Evolutionary conservation across 2,329 filamentous ascomycete genomes (phyloP).

Genomic region (Aspergillus clavatus): DNA sequence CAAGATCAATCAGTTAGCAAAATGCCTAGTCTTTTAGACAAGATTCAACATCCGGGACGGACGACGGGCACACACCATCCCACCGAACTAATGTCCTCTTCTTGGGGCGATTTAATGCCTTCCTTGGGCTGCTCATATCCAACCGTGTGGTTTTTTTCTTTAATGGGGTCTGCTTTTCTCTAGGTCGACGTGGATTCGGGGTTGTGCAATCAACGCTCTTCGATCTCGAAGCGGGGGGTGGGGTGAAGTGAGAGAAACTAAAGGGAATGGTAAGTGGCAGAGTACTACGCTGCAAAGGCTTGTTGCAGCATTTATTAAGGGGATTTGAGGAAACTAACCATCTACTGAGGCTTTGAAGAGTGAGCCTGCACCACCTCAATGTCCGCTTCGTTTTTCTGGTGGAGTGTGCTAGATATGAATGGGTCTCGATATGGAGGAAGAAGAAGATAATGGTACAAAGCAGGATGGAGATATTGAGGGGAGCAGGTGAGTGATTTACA

Average conservation of each 20-base stretch:
- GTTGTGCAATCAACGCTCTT: not conserved
- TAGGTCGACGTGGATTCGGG: not conserved
- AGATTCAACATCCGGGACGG: not conserved
- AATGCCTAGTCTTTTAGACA: not conserved
- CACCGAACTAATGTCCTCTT: constrained; percentile 40
- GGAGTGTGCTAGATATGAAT: not conserved
- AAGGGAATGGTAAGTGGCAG: not conserved
- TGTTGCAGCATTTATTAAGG: not conserved
- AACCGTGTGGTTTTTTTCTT: not conserved
- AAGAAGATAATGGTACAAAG: not conserved
- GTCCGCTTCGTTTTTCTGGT: not conserved
- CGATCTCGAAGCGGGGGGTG: not conserved
- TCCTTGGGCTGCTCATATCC: constrained; percentile 7
- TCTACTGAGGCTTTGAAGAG: not conserved
- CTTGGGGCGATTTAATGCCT: constrained; percentile 22
- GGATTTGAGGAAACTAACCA: not conserved
- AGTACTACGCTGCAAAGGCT: not conserved
- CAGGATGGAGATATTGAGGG: not conserved
- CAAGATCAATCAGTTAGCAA: constrained; percentile 11
- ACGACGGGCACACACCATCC: constrained; percentile 32
- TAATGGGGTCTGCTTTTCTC: not conserved
- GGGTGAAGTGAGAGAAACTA: not conserved
- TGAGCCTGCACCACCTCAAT: not conserved
- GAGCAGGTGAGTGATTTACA: not conserved
- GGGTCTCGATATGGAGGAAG: not conserved